phyloP scores from a whole-genome alignment of 805 yeast genomes.

The Candida endomychidarum region DNA sequence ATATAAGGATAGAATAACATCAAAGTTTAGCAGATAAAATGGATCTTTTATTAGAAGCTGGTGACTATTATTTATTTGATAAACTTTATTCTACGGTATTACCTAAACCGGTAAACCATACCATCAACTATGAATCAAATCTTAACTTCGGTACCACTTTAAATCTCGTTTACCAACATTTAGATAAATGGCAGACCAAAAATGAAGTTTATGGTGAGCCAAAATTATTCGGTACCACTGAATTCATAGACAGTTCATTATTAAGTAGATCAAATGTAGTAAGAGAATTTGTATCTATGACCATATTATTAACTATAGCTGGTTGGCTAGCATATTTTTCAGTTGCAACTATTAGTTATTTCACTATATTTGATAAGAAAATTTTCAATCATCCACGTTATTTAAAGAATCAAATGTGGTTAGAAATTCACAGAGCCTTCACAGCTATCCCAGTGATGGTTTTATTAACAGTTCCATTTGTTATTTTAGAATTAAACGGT shows the following conservation, averaged over 20 bases:
- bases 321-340: conserved; percentile 82
- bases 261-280: conserved; percentile 69
- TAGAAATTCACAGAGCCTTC: conserved; percentile 78
- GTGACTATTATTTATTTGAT: conserved; percentile 76
- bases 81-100: conserved; percentile 65
- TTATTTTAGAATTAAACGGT: conserved; percentile 79
- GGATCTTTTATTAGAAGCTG: conserved; percentile 88
- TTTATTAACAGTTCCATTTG: conserved; percentile 84
- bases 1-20: neutral
- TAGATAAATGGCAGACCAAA: conserved; percentile 27
- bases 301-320: conserved; percentile 69
- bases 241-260: conserved; percentile 62
- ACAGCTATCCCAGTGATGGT: conserved; percentile 91
- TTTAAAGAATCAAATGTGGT: conserved; percentile 85
- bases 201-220: conserved; percentile 64
- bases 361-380: conserved; percentile 78
- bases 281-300: conserved; percentile 70
- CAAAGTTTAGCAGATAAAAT: conserved; percentile 33
- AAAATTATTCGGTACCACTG: conserved; percentile 52
- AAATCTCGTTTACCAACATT: conserved; percentile 10
- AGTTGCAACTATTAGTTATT: conserved; percentile 76
- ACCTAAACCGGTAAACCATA: conserved; percentile 22
- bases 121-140: conserved; percentile 6
- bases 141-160: conserved; percentile 9
- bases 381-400: conserved; percentile 95